Evolutionary conservation across 306 rosid species (phyloP).

Genomic region (Senna tora): DNA sequence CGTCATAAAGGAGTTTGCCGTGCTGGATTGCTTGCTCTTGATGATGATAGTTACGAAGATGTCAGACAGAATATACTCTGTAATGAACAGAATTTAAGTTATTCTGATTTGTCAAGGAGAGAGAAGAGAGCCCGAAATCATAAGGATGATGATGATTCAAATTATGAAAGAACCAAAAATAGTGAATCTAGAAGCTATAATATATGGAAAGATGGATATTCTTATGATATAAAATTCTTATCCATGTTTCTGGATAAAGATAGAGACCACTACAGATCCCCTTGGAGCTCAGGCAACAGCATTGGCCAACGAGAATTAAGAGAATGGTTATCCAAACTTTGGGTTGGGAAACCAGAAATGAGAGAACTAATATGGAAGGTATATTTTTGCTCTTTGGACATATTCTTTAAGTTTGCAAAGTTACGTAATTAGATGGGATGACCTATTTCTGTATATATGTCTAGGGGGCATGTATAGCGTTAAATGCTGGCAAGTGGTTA

Average conservation of each 20-base stretch:
- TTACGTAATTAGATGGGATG: constrained; percentile 34
- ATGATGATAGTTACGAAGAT: constrained; percentile 60
- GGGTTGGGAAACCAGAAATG: constrained; percentile 76
- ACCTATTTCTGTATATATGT: constrained; percentile 35
- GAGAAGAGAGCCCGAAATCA: constrained; percentile 67
- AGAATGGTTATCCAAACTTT: constrained; percentile 90
- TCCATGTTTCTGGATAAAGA: constrained; percentile 80
- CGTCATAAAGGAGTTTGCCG: constrained; percentile 97
- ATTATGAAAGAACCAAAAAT: constrained; percentile 36
- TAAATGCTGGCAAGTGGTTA: constrained; percentile 78
- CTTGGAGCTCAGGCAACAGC: constrained; percentile 91
- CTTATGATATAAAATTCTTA: constrained; percentile 81
- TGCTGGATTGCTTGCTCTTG: constrained; percentile 92
- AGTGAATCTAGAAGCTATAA: constrained; percentile 54
- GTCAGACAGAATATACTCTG: constrained; percentile 40
- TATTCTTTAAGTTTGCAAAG: constrained; percentile 20
- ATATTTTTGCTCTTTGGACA: constrained; percentile 30
- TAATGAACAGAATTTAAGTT: constrained; percentile 38
- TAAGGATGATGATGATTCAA: constrained; percentile 54
- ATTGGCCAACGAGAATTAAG: constrained; percentile 95
- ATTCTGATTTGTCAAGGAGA: constrained; percentile 63
- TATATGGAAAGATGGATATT: constrained; percentile 72
- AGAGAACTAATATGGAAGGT: constrained; percentile 96
- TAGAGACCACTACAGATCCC: constrained; percentile 82
- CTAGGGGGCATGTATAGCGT: constrained; percentile 90